Evolutionary conservation across 2,329 filamentous ascomycete genomes (phyloP), one percentile per base, ranked within the genome.

Genomic region (Fusarium palustre): DNA sequence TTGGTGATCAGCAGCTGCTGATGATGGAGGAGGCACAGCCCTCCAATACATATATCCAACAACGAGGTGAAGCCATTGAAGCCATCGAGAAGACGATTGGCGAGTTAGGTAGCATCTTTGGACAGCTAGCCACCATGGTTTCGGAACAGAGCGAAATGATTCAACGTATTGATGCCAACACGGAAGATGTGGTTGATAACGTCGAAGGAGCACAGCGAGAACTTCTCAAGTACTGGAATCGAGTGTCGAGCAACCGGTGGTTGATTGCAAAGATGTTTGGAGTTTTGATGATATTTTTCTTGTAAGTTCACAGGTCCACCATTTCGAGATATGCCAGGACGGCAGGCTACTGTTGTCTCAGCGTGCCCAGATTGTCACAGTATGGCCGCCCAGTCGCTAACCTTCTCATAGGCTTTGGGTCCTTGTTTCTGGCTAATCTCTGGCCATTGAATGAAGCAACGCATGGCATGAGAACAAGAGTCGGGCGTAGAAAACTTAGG

Each of bases 61-160:
- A 97, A 77, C 87, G 96, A 79, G 95, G 95, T 20, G 93, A 97
- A 79, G 96, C 96, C 0, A 98, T 99, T 69, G 95, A 98, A 77
- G 92, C 94, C 7, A 99, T 99, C 64, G 96, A 99, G 79, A 90
- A 92, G 72, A 99, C 96, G 2, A 99, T 99, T 73, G 90, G 88
- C 68, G 96, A 99, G 78, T 85, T 99, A 2, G 96, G 96, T 30
- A 83, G 83, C 52, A 97, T 97, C 66, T 98, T 98, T 78, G 93
- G 94, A 11, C 95, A 99, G 80, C 83, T 99, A 50, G 95, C 96
- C 36, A 90, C 93, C 71, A 98, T 99, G 96, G 96, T 99, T 31
- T 93, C 92, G 57, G 95, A 99, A 79, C 96, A 99, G 81, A 93
- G 92, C 66, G 96, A 97, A 81, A 97, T 97, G 91, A 97, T 99